These are phyloP conservation scores for Globisporangium abappressorium DNA, from an alignment of 352 stramenopile genomes.

Conservation along the genomic window DNA sequence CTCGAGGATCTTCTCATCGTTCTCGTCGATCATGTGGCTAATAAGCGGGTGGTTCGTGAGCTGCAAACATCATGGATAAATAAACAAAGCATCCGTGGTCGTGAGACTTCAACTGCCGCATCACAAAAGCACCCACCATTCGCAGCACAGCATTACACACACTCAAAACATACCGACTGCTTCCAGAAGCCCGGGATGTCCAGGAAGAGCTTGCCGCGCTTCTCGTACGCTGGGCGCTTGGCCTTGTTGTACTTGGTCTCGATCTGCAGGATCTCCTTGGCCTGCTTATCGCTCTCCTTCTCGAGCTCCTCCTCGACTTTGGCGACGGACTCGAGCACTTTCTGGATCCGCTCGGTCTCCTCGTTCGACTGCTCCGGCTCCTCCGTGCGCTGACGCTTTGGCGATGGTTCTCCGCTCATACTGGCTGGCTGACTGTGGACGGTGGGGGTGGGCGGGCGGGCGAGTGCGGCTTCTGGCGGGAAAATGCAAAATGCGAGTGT, in stretches of 20 bases:
- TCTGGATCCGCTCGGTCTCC: slow-evolving; percentile 47
- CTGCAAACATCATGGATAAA: slow-evolving; percentile 24
- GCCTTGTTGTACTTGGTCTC: slow-evolving; percentile 75
- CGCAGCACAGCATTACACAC: neutral
- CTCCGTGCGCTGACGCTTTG: slow-evolving; percentile 75
- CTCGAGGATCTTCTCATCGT: slow-evolving; percentile 55
- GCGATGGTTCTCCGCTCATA: slow-evolving; percentile 56
- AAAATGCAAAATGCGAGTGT: slow-evolving; percentile 4
- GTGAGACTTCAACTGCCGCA: neutral
- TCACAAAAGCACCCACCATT: neutral
- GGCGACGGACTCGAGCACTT: slow-evolving; percentile 46
- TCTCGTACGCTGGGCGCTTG: slow-evolving; percentile 64
- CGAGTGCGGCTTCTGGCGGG: neutral
- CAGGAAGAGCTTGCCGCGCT: slow-evolving; percentile 58
- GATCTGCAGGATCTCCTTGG: slow-evolving; percentile 62
- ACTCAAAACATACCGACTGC: slow-evolving; percentile 43
- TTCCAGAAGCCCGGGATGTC: slow-evolving; percentile 80
- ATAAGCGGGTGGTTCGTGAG: slow-evolving; percentile 73
- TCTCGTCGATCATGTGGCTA: slow-evolving; percentile 35
- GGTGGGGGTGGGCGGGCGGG: too few relatives aligned
- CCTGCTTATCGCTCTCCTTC: slow-evolving; percentile 57
- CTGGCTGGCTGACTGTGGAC: neutral
- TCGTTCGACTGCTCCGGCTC: slow-evolving; percentile 29
- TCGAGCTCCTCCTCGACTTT: slow-evolving; percentile 66
- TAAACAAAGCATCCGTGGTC: slow-evolving; percentile 6